phyloP scores from a whole-genome alignment of 2,329 filamentous ascomycete genomes.

The Cladophialophora psammophila region DNA sequence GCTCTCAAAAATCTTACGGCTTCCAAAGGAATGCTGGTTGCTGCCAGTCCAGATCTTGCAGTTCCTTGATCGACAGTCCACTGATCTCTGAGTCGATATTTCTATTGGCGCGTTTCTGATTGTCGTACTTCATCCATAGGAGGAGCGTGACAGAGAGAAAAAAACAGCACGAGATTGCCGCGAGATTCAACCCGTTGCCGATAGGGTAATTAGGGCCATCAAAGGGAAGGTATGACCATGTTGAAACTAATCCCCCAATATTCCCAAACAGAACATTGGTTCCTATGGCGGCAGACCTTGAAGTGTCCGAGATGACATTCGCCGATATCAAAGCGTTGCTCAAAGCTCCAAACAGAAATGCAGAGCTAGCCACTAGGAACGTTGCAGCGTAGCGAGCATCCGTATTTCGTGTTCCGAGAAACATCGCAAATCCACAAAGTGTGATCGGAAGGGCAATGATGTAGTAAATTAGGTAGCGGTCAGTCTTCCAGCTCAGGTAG shows the following conservation, averaged over 20 bases:
- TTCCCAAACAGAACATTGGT: conserved; percentile 76
- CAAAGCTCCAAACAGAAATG: conserved; percentile 69
- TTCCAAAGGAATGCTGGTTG: conserved; percentile 72
- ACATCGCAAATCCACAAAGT: conserved; percentile 75
- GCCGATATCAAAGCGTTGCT: conserved; percentile 72
- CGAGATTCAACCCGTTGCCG: conserved; percentile 75
- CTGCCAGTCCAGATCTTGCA: conserved; percentile 70
- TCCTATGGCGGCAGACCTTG: conserved; percentile 70
- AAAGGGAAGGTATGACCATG: conserved; percentile 70
- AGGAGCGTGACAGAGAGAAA: conserved; percentile 59
- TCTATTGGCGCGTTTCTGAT: conserved; percentile 62
- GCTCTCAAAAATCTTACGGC: conserved; percentile 40
- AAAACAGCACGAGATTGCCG: conserved; percentile 63
- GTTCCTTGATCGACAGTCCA: conserved; percentile 60
- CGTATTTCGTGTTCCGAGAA: conserved; percentile 63
- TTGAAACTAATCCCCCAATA: conserved; percentile 71
- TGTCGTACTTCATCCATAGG: conserved; percentile 70
- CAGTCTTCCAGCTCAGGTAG: conserved; percentile 66
- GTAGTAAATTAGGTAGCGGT: conserved; percentile 68
- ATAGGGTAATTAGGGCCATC: conserved; percentile 73
- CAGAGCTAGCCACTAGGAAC: conserved; percentile 71
- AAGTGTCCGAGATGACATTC: conserved; percentile 75
- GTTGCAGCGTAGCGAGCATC: conserved; percentile 73
- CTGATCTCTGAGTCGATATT: conserved; percentile 64
- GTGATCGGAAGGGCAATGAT: conserved; percentile 66